Evolutionary conservation across 148 eudicot species (phyloP), one percentile per base, ranked within the genome.

Genomic region (Diospyros kaki): DNA sequence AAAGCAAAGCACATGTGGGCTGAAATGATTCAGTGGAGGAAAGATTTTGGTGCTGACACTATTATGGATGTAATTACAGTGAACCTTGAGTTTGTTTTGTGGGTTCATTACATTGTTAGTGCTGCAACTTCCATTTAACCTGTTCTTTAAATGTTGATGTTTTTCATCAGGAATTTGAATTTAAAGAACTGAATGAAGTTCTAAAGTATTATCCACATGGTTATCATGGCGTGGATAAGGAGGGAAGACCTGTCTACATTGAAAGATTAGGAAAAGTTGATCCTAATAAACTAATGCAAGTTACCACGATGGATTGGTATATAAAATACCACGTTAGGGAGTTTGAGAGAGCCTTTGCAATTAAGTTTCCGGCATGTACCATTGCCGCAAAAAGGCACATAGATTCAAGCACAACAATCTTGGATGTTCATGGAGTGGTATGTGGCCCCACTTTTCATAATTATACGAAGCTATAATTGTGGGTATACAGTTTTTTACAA

Each of bases 341-440:
- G 84, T 94, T 92, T 62, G 98, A 94, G 83, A 92, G 87, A 83
- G 78, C 89, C 82, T 89, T 94, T 78, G 80, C 82, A 56, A 78
- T 86, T 71, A 94, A 94, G 92, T 89, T 92, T 77, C 98, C 97
- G 56, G 88, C 97, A 66, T 92, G 97, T 80, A 83, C 92, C 40
- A 86, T 94, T 81, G 92, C 98, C 71, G 91, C 93, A 56, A 90
- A 90, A 84, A 87, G 81, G 64, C 97, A 92, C 84, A 87, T 94
- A 67, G 98, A 94, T 77, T 90, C 93, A 73, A 94, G 96, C 85
- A 92, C 97, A 66, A 92, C 98, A 61, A 92, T 94, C 76, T 78
- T 94, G 77, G 98, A 94, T 86, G 98, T 92, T 70, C 96, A 92
- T 83, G 98, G 98, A 53, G 96, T 94, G 92, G 98, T 94, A 92